Evolutionary conservation across 495 filamentous ascomycete genomes (phyloP).

Genomic region (Aspergillus bertholletiae): DNA sequence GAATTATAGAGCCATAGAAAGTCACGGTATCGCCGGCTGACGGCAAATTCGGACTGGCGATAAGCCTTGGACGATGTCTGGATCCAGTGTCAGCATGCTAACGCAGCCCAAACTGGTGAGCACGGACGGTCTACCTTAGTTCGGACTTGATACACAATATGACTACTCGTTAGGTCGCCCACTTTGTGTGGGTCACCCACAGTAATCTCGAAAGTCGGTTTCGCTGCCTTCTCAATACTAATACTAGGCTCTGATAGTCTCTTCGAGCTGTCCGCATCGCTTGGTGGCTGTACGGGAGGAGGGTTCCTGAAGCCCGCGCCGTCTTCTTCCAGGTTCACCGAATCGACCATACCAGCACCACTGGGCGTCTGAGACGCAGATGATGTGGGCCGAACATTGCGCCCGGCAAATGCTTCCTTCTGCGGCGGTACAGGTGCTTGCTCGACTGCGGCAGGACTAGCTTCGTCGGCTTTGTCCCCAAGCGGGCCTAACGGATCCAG

Average conservation of each 20-base stretch:
- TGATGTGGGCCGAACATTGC: constrained; percentile 52
- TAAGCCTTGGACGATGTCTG: constrained; percentile 96
- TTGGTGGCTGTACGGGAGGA: constrained; percentile 70
- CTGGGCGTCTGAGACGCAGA: constrained; percentile 46
- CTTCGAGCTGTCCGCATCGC: constrained; percentile 38
- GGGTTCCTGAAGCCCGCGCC: constrained; percentile 60
- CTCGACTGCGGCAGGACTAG: constrained; percentile 44
- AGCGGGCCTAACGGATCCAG: constrained; percentile 90
- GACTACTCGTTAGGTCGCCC: constrained; percentile 91
- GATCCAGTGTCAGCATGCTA: constrained; percentile 12
- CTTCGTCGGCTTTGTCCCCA: constrained; percentile 53
- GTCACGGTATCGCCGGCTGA: constrained; percentile 90
- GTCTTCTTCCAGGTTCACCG: constrained; percentile 61
- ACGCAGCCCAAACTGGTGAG: neutral
- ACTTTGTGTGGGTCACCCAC: constrained; percentile 98
- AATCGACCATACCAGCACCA: constrained; percentile 54
- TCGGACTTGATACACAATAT: constrained; percentile 93
- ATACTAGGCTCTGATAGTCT: constrained; percentile 75
- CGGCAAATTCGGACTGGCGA: constrained; percentile 81
- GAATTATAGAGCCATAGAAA: constrained; percentile 97
- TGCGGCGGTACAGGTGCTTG: constrained; percentile 83
- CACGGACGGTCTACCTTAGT: constrained; percentile 64
- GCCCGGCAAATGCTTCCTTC: constrained; percentile 70
- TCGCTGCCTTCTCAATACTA: constrained; percentile 83
- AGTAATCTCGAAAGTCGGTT: constrained; percentile 85